Evolutionary conservation across 768 basidiomycete species (phyloP), one percentile per base, ranked within the genome.

Genomic region (Calocera cornea): DNA sequence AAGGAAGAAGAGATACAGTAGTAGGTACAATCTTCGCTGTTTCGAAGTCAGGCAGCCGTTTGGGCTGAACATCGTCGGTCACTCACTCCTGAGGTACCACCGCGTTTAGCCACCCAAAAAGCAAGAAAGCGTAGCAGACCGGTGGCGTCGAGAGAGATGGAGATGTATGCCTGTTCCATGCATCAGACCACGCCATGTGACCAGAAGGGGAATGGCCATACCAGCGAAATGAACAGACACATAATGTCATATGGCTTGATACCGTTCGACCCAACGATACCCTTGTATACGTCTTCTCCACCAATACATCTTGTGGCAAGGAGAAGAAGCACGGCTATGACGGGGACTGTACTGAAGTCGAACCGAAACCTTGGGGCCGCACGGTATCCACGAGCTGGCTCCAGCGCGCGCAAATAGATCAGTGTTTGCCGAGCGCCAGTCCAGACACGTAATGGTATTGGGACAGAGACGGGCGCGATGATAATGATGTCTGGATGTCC

Each of bases 181-280:
- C n/a, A 1, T 36, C 1, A 64, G 2, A 0, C 14, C 36, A 14
- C 7, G 29, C 19, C 16, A 24, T 19, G 11, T 38, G 12, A 2
- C 22, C 12, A 38, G 22, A 14, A 1, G 22, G 27, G 7, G 2
- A 29, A 50, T n/a, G n/a, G 8, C 16, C 34, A 16, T 66, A 79
- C 92, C 64, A 97, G 80, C 1, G 89, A 91, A 72, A 92, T 86
- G 78, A 98, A 97, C 0, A 98, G 79, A 29, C 92, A 90, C 75
- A 98, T 84, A 70, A 98, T 94, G 74, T 97, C 91, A 73, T 94
- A 90, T 0, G 95, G 95, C 71, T 89, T 84, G 29, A 97, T 83
- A 2, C 88, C 88, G 68, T 87, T 87, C 0, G 81, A 80, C 5
- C 89, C 89, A 12, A 95, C 85, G 65, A 95, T 91, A 0, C 95